Evolutionary conservation across 225 moss, liverwort and hornwort species (phyloP).

Genomic region (Physcomitrellopsis africana): DNA sequence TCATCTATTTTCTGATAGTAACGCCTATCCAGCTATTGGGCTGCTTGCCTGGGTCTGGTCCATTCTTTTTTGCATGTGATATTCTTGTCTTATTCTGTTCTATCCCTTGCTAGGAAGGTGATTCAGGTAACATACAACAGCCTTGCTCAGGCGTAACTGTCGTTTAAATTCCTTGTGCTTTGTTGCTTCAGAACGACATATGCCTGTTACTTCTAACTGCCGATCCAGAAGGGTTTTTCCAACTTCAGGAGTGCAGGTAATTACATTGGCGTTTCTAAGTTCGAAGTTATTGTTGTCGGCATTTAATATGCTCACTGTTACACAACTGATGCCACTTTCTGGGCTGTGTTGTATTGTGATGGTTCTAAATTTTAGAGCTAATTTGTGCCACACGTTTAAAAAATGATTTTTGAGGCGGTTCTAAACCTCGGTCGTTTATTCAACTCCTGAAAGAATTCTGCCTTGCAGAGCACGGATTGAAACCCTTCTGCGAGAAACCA

Average conservation of each 20-base stretch:
- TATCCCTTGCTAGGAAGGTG: not conserved
- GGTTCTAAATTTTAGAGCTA: not conserved
- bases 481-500: slow-evolving; percentile 70
- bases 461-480: slow-evolving; percentile 84
- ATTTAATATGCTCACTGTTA: not conserved
- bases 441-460: slow-evolving; percentile 25
- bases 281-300: slow-evolving; percentile 8
- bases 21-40: not conserved
- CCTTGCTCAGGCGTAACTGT: not conserved
- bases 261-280: slow-evolving; percentile 14
- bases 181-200: slow-evolving; percentile 65
- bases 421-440: not conserved
- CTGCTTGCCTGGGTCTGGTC: not conserved
- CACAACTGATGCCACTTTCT: slow-evolving; percentile 5
- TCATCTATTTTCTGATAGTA: slow-evolving; percentile 16
- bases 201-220: slow-evolving; percentile 93
- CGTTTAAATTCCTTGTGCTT: slow-evolving; percentile 20
- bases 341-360: not conserved
- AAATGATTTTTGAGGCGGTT: not conserved
- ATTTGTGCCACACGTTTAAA: not conserved
- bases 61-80: not conserved
- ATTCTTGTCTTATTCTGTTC: not conserved
- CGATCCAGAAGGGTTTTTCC: slow-evolving; percentile 89
- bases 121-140: not conserved
- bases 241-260: slow-evolving; percentile 97